These are phyloP conservation scores for Pseudozyma thailandica DNA, from an alignment of 1,284 basidiomycete species.

Conservation along the genomic window DNA sequence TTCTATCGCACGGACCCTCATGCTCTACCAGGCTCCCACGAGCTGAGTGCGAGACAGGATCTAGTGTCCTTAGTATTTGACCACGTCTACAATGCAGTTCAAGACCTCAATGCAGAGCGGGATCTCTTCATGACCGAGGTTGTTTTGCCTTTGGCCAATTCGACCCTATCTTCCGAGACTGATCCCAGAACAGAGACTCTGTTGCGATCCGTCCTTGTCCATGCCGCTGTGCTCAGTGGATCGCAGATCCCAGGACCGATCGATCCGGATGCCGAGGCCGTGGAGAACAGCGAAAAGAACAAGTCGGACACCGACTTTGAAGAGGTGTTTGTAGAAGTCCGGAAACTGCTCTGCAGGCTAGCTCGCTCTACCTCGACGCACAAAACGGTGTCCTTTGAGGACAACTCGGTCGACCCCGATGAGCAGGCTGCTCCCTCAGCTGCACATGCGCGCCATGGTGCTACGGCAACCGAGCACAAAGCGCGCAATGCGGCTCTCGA, in stretches of 20 bases:
- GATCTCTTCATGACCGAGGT: constrained; percentile 56
- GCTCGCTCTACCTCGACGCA: constrained; percentile 22
- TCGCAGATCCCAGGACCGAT: constrained; percentile 43
- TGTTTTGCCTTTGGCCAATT: constrained; percentile 57
- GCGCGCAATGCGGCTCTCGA: constrained; percentile 57
- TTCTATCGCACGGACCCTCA: constrained; percentile 53
- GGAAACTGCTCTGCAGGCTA: constrained; percentile 44
- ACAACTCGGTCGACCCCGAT: constrained; percentile 5
- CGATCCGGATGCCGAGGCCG: constrained; percentile 36
- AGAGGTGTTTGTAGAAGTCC: constrained; percentile 50
- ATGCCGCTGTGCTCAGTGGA: constrained; percentile 58
- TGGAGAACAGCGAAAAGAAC: constrained; percentile 8
- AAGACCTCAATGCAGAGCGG: constrained; percentile 58
- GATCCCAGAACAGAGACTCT: constrained; percentile 43
- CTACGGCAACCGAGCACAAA: constrained; percentile 24
- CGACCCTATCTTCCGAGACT: constrained; percentile 50
- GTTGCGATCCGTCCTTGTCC: constrained; percentile 56
- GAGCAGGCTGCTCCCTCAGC: constrained; percentile 11
- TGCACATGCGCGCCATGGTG: constrained; percentile 3
- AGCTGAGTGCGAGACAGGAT: constrained; percentile 40
- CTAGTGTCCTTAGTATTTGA: constrained; percentile 59
- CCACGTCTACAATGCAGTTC: constrained; percentile 61
- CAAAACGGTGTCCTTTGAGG: constrained; percentile 25
- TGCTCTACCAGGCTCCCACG: constrained; percentile 6
- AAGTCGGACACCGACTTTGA: constrained; percentile 31